Percentiles rank a stretch among this genome's conserved stretches.
phyloP scores from a whole-genome alignment of 805 yeast species.

The Saccharomycopsis malanga region DNA sequence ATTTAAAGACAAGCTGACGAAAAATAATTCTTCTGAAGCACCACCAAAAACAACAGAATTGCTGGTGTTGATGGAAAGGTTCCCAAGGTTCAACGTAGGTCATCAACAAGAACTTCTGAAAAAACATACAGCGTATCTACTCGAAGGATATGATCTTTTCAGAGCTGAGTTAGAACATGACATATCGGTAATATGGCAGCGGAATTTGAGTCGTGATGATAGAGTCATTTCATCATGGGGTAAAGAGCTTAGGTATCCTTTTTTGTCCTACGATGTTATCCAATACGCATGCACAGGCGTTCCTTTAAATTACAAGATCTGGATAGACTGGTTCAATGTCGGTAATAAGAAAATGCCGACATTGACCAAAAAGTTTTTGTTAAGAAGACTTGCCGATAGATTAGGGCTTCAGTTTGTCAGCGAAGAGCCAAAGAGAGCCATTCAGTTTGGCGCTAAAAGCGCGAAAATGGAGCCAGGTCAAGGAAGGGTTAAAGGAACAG shows the following conservation, averaged over 20 bases:
- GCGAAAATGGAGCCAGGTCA: constrained; percentile 59
- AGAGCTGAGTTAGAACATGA: constrained; percentile 60
- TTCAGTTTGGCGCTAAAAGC: constrained; percentile 92
- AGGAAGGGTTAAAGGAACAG: constrained; percentile 19
- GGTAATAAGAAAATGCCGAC: background rate
- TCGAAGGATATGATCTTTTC: constrained; percentile 37
- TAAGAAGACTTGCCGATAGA: constrained; percentile 54
- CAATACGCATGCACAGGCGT: constrained; percentile 38
- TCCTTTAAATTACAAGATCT: constrained; percentile 41
- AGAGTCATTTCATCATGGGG: constrained; percentile 83
- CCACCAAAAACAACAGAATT: no score
- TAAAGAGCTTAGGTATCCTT: constrained; percentile 85
- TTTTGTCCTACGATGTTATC: constrained; percentile 58
- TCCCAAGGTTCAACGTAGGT: background rate
- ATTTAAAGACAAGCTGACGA: background rate
- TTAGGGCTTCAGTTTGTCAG: constrained; percentile 50
- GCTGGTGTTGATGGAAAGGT: no score
- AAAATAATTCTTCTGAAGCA: constrained; percentile 2
- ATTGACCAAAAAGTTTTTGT: constrained; percentile 40
- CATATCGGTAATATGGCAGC: constrained; percentile 60
- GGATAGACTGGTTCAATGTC: constrained; percentile 1
- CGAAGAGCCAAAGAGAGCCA: constrained; percentile 82
- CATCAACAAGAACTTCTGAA: background rate
- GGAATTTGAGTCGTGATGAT: constrained; percentile 90
- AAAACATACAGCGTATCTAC: background rate